Conservation (phyloP, 306 rosid genomes). For the Cicer pinnatifidum region DNA sequence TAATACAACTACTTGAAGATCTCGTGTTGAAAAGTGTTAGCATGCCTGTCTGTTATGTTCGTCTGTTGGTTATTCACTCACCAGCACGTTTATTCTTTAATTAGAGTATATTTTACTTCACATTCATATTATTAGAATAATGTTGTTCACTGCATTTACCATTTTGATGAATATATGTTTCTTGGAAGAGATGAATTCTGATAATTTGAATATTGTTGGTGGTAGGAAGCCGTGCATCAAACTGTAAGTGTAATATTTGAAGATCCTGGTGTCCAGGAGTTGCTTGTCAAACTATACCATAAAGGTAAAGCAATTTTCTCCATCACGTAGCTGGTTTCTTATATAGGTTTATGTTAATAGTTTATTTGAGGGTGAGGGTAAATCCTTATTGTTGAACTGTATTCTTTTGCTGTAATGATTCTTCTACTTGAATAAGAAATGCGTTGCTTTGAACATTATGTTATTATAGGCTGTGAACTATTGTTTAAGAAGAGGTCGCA, state of each 20-base stretch:
- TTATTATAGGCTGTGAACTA: slow-evolving; percentile 15
- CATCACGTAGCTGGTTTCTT: slow-evolving; percentile 24
- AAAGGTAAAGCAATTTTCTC: slow-evolving; percentile 45
- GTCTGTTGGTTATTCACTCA: background rate
- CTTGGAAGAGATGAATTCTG: slow-evolving; percentile 36
- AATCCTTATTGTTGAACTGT: slow-evolving; percentile 22
- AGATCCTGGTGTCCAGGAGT: slow-evolving; percentile 98
- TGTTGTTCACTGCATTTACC: slow-evolving; percentile 25
- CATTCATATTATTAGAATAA: background rate
- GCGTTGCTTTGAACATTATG: slow-evolving; percentile 25
- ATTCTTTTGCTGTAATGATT: slow-evolving; percentile 18
- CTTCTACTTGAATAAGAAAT: slow-evolving; percentile 17
- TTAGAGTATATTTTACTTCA: background rate
- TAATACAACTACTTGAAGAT: background rate
- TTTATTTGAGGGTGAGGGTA: slow-evolving; percentile 9
- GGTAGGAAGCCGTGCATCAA: slow-evolving; percentile 89
- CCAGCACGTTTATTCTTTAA: background rate
- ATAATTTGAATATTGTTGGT: slow-evolving; percentile 41
- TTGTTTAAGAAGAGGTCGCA: background rate
- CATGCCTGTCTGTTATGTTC: background rate
- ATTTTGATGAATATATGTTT: slow-evolving; percentile 38
- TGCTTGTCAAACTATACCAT: slow-evolving; percentile 82
- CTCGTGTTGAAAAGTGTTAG: background rate
- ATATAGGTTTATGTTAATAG: slow-evolving; percentile 19
- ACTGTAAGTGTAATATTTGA: slow-evolving; percentile 96